Conservation (phyloP, 371 early-diverging fungal species). For the Mortierella sp. region DNA sequence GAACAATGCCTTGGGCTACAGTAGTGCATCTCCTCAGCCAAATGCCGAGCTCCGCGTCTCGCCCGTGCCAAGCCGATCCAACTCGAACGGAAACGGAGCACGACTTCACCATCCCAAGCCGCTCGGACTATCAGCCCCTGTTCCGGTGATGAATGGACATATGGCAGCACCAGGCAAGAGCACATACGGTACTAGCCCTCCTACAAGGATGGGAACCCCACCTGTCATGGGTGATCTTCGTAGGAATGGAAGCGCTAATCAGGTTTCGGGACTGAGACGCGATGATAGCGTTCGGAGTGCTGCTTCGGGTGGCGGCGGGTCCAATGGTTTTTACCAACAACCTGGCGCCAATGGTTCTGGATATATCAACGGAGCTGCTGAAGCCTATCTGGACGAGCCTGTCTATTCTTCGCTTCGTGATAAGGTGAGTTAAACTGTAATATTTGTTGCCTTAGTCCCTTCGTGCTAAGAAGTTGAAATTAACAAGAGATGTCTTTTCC, state of each 20-base stretch:
- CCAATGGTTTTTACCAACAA: constrained; percentile 18
- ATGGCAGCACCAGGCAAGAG: not conserved
- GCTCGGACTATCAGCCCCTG: no score
- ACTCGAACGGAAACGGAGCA: constrained; percentile 12
- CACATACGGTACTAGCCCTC: constrained; percentile 9
- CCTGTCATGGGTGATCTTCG: constrained; percentile 16
- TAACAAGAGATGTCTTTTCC: no score
- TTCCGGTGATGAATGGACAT: no score
- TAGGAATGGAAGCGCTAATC: constrained; percentile 20
- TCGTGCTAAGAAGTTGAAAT: no score
- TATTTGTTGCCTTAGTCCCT: no score
- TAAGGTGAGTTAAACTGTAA: constrained; percentile 54
- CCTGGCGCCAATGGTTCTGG: constrained; percentile 14
- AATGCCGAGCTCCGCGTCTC: constrained; percentile 16
- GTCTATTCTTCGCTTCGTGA: constrained; percentile 34
- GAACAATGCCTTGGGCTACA: not conserved
- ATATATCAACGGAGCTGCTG: constrained; percentile 13
- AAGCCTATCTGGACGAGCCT: constrained; percentile 26
- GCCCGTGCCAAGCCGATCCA: constrained; percentile 21
- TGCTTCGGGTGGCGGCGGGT: constrained; percentile 27
- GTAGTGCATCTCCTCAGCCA: not conserved
- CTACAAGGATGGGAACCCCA: constrained; percentile 16
- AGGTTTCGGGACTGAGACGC: constrained; percentile 13
- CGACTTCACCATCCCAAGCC: no score
- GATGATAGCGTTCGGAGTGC: constrained; percentile 39